Conservation (phyloP, 768 basidiomycete genomes). For the Macrolepiota fuliginosa region DNA sequence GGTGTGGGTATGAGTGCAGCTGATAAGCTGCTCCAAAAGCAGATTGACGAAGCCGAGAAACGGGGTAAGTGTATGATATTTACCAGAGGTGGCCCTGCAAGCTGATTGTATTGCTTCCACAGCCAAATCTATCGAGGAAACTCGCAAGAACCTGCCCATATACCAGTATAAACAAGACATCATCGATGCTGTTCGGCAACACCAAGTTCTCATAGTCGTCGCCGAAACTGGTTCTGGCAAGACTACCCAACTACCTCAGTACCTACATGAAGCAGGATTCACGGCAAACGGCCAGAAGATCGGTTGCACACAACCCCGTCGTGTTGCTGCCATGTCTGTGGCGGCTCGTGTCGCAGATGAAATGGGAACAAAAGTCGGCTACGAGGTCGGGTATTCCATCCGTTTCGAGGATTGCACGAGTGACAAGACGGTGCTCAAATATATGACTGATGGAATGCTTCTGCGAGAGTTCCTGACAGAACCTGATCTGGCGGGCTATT, state of each 20-base stretch:
- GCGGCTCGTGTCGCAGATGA: slow-evolving; percentile 99
- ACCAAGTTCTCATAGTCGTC: slow-evolving; percentile 96
- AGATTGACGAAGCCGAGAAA: slow-evolving; percentile 90
- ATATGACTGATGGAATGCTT: slow-evolving; percentile 99
- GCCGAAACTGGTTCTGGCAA: slow-evolving; percentile 99
- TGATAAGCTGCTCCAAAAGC: slow-evolving; percentile 79
- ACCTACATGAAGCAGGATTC: slow-evolving; percentile 96
- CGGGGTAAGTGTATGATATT: slow-evolving; percentile 55
- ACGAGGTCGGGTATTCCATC: slow-evolving; percentile 99
- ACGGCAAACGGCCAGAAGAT: slow-evolving; percentile 85
- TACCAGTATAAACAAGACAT: slow-evolving; percentile 86
- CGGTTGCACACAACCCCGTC: slow-evolving; percentile 96
- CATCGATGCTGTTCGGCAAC: slow-evolving; percentile 82
- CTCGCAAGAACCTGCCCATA: slow-evolving; percentile 90
- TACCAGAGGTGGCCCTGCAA: background rate
- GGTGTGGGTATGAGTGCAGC: slow-evolving; percentile 77
- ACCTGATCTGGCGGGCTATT: slow-evolving; percentile 93
- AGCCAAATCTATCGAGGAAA: slow-evolving; percentile 92
- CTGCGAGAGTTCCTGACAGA: slow-evolving; percentile 96
- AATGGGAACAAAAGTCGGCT: slow-evolving; percentile 95
- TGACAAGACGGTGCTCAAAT: slow-evolving; percentile 98
- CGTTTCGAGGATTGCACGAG: slow-evolving; percentile 99
- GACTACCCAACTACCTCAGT: slow-evolving; percentile 97
- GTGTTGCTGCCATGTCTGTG: slow-evolving; percentile 99
- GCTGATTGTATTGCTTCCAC: background rate